Evolutionary conservation across 1,284 basidiomycete genomes (phyloP), one percentile per base, ranked within the genome.

Genomic region (Ustilago nuda): DNA sequence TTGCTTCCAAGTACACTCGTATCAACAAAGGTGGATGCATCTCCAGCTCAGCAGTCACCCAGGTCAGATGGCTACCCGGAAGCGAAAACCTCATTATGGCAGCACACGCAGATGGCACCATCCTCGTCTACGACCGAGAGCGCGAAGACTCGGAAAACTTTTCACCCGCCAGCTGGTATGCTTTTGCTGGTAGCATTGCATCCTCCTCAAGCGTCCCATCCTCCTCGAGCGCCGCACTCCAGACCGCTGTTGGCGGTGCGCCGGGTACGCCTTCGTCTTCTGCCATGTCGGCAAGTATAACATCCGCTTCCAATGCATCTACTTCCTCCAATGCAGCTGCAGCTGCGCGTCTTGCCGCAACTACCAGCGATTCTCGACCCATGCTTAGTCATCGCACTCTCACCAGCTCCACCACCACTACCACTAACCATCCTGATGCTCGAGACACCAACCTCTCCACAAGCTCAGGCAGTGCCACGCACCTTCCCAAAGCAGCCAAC

Each of bases 1-100:
- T 94, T 82, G 90, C 89, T 55, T 92, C 90, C 45, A 91, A 93
- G 50, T 98, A 98, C 83, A 90, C 90, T 8, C 92, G 95, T 32
- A 88, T 98, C 61, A 98, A 98, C 88, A 98, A 98, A 85, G 91
- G 92, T 86, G 94, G 94, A 17, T 89, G 91, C 74, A 92, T 95
- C 70, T 91, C 92, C 78, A 90, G 88, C 68, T 92, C 92, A 1
- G 90, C 92, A 1, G 93, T 94, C 78, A 92, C 92, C 7, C 90
- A 92, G 11, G 90, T 98, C 46, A 90, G 92, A 76, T 98, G 95
- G 92, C 92, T 97, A 8, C 95, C 95, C 2, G 89, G 78, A 37
- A 73, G 66, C 51, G 82, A 85, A 45, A 92, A 92, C 60, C 89
- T 95, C 27, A 95, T 98, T 84, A 89, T 96, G 46, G 94, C 92